A percentile compares a stretch with the other conserved stretches of the same genome.
phyloP scores from a whole-genome alignment of 1,284 basidiomycete species.

The Cerioporus squamosus region DNA sequence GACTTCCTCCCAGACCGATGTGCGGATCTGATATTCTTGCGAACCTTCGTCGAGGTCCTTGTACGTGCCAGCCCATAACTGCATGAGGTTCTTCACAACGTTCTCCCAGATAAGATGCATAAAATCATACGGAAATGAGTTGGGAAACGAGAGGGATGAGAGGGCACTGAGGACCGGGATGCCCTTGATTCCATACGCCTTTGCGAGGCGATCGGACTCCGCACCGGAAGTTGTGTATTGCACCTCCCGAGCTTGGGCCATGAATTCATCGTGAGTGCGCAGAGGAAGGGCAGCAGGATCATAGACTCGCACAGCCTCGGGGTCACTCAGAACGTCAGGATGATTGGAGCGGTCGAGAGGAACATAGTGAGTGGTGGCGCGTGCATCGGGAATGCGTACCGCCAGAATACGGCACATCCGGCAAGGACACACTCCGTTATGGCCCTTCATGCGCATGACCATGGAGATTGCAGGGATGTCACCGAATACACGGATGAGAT shows the following conservation, averaged over 20 bases:
- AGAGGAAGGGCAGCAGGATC: slow-evolving; percentile 43
- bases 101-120: slow-evolving; percentile 55
- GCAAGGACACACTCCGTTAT: slow-evolving; percentile 48
- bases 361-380: slow-evolving; percentile 35
- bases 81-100: slow-evolving; percentile 42
- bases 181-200: slow-evolving; percentile 46
- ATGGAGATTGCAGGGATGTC: slow-evolving; percentile 51
- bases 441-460: slow-evolving; percentile 51
- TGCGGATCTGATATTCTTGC: slow-evolving; percentile 35
- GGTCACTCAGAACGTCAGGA: neutral
- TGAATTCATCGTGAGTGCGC: slow-evolving; percentile 37
- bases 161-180: slow-evolving; percentile 38
- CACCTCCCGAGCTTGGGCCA: slow-evolving; percentile 39
- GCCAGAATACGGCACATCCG: slow-evolving; percentile 47
- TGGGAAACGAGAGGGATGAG: slow-evolving; percentile 41
- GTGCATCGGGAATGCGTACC: slow-evolving; percentile 32
- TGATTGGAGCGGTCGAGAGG: slow-evolving; percentile 32
- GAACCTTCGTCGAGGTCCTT: slow-evolving; percentile 41
- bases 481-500: slow-evolving; percentile 44
- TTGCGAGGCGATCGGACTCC: slow-evolving; percentile 33
- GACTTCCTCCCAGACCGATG: slow-evolving; percentile 43
- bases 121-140: slow-evolving; percentile 49
- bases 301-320: slow-evolving; percentile 26
- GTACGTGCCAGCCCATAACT: slow-evolving; percentile 44
- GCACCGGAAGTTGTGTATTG: slow-evolving; percentile 29